Percentiles rank a stretch among this genome's conserved stretches.
These are phyloP conservation scores for Plenodomus tracheiphilus DNA, from an alignment of 2,329 filamentous ascomycete species.

Conservation along the genomic window DNA sequence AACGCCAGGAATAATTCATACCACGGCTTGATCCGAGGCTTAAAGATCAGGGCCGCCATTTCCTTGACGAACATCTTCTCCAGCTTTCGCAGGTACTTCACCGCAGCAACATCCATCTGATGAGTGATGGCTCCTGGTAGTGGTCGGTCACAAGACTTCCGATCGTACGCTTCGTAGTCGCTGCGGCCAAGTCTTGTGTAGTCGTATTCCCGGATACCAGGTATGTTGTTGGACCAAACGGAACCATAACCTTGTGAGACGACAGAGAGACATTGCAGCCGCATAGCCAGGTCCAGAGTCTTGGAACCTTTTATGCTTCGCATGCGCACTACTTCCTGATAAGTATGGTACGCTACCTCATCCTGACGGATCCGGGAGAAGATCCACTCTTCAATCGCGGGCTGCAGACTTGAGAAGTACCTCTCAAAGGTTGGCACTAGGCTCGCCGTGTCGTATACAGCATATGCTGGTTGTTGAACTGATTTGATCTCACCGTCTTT, in stretches of 20 bases:
- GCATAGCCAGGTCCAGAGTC: conserved; percentile 36
- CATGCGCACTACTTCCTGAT: conserved; percentile 37
- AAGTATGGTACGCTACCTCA: conserved; percentile 34
- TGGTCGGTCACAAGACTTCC: conserved; percentile 36
- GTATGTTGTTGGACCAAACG: conserved; percentile 35
- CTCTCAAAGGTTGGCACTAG: conserved; percentile 31
- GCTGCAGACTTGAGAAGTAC: conserved; percentile 33
- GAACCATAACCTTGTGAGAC: conserved; percentile 45
- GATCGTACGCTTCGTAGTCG: conserved; percentile 42
- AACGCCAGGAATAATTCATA: conserved; percentile 42
- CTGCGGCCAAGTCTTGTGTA: conserved; percentile 34
- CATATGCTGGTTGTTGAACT: conserved; percentile 39
- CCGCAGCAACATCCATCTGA: conserved; percentile 42
- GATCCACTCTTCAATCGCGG: conserved; percentile 38
- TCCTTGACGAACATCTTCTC: conserved; percentile 37
- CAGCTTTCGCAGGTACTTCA: conserved; percentile 36
- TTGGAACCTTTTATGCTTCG: conserved; percentile 22
- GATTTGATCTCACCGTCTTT: conserved; percentile 30
- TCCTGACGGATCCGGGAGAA: conserved; percentile 33
- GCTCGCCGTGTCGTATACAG: conserved; percentile 37
- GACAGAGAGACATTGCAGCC: conserved; percentile 40
- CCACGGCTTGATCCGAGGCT: conserved; percentile 41
- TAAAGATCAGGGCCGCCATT: conserved; percentile 35
- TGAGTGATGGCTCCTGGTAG: conserved; percentile 42
- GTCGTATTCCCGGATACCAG: conserved; percentile 38